Evolutionary conservation across 208 protist species (phyloP), one percentile per base, ranked within the genome.

Genomic region (Acanthamoeba triangularis): DNA sequence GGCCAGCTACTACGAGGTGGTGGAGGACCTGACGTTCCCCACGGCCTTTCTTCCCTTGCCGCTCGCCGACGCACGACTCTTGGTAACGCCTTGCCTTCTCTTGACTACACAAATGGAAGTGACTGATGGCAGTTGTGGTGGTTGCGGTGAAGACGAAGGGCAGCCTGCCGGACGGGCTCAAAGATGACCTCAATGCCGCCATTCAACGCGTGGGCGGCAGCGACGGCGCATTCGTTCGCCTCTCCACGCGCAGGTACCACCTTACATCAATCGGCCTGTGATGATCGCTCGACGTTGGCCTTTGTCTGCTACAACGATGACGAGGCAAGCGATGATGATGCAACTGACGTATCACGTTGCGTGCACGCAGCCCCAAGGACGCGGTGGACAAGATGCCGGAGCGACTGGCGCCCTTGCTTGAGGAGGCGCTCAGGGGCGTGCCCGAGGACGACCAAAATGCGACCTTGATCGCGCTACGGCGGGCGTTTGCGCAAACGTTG

Each of bases 1-100:
- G n/a, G 30, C 44, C 18, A 59, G 72, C 16, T 80, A 80, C 33
- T 80, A 80, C 23, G 72, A 80, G 72, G 25, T 80, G 37, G 30
- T 80, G 37, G 35, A 80, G 72, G 72, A 80, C 72, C 35, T 80
- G 25, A 80, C 72, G 11, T 80, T 80, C 72, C 72, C 72, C 35
- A 80, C 72, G 8, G 72, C 72, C 11, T 80, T 80, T 25, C n/a
- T 80, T 25, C 72, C 72, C 33, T 30, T 80, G 30, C 37, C 72
- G 6, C 33, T 80, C 25, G 30, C 28, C 11, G 72, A 37, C 20
- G 72, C 72, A 14, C 72, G 72, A 25, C 72, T 80, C 33, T 30
- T 80, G 30, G 72, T 80, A 49, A 1, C 52, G 14, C 52, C 52
- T 67, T 67, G 7, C 61, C 25, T n/a, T n/a, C n/a, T 23, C 61